Percentiles rank a stretch among this genome's conserved stretches.
Evolutionary conservation across 2,329 filamentous ascomycete genomes (phyloP).

Genomic region (Clarireedia paspali): DNA sequence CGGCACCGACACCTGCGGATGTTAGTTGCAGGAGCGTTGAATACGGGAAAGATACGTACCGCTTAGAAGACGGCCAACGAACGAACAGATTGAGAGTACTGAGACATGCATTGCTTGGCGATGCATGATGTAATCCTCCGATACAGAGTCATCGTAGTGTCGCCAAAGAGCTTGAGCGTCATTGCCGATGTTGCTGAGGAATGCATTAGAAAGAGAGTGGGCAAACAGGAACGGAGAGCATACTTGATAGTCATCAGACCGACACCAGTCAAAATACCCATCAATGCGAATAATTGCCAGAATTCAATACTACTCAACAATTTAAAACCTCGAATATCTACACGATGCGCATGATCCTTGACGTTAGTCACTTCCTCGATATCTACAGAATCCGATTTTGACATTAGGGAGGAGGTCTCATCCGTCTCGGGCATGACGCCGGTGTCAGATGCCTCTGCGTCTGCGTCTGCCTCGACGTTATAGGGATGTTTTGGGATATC

Average conservation of each 20-base stretch:
- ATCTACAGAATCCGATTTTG: conserved; percentile 40
- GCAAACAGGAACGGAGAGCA: conserved; percentile 31
- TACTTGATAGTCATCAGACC: conserved; percentile 99
- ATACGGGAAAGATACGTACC: not conserved
- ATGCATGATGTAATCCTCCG: conserved; percentile 66
- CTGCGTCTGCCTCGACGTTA: conserved; percentile 12
- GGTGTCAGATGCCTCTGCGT: conserved; percentile 22
- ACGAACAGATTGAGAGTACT: conserved; percentile 84
- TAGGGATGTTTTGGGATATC: conserved; percentile 26
- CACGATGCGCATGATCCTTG: conserved; percentile 65
- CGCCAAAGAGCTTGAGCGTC: conserved; percentile 82
- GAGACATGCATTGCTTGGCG: conserved; percentile 89
- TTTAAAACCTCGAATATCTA: conserved; percentile 83
- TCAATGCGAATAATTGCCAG: conserved; percentile 82
- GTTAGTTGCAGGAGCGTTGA: conserved; percentile 14
- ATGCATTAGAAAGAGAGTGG: not conserved
- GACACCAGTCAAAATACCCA: conserved; percentile 86
- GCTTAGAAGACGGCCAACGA: conserved; percentile 66
- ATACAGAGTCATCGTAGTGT: conserved; percentile 67
- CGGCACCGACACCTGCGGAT: conserved; percentile 67
- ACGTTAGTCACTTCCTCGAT: conserved; percentile 44
- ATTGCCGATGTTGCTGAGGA: conserved; percentile 81
- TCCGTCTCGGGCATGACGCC: conserved; percentile 40
- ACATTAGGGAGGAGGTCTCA: conserved; percentile 78
- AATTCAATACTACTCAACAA: conserved; percentile 70